Conservation (phyloP, 2,329 filamentous ascomycete species). For the Phoma sp. region DNA sequence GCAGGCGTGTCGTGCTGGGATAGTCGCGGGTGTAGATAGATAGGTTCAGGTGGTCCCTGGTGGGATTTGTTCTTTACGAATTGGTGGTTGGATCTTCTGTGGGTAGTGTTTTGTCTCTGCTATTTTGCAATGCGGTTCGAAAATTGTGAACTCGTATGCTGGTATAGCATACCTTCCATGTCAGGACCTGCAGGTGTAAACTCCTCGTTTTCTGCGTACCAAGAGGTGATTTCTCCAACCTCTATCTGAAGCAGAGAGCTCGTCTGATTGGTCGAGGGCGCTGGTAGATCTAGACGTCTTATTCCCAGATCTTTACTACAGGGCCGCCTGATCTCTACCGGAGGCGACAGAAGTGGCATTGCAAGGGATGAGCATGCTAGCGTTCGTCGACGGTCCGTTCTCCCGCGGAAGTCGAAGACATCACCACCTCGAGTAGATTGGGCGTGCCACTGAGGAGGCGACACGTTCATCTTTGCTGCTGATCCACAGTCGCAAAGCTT, state of each 20-base stretch:
- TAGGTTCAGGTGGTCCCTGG: no score
- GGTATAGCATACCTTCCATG: no score
- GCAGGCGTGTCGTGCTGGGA: no score
- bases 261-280: not conserved
- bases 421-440: not conserved
- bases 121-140: no score
- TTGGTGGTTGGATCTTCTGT: no score
- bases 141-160: no score
- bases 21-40: no score
- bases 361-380: slow-evolving; percentile 1
- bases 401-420: slow-evolving; percentile 15
- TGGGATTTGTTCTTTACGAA: no score
- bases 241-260: not conserved
- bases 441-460: not conserved
- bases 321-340: slow-evolving; percentile 2
- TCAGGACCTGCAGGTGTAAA: not conserved
- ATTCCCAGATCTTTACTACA: slow-evolving; percentile 15
- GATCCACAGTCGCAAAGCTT: slow-evolving; percentile 7
- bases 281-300: slow-evolving; percentile 16
- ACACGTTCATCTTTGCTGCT: not conserved
- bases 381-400: slow-evolving; percentile 20
- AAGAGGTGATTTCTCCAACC: not conserved
- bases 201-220: not conserved
- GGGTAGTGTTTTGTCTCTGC: no score
- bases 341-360: not conserved